Evolutionary conservation across 2,329 filamentous ascomycete species (phyloP).

Genomic region (Clonostachys sp.): DNA sequence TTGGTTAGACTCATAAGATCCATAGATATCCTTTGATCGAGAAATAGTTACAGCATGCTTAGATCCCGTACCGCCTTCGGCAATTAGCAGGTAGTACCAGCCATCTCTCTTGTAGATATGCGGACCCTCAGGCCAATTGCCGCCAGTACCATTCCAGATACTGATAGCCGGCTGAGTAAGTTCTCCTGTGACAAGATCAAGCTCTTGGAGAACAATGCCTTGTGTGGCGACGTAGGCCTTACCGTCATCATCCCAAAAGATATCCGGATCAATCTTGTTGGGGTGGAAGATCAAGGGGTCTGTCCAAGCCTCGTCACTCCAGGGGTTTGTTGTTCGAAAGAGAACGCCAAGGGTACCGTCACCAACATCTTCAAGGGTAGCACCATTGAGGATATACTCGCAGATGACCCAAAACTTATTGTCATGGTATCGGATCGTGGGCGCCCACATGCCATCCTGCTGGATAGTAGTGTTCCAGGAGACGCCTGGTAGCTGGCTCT

Average conservation of each 20-base stretch:
- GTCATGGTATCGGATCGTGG: slow-evolving; percentile 35
- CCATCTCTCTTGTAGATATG: slow-evolving; percentile 35
- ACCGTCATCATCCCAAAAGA: slow-evolving; percentile 13
- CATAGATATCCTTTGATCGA: slow-evolving; percentile 27
- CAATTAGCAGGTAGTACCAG: slow-evolving; percentile 43
- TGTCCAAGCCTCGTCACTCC: slow-evolving; percentile 29
- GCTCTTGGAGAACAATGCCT: slow-evolving; percentile 13
- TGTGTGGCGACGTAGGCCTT: slow-evolving; percentile 15
- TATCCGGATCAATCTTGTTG: slow-evolving; percentile 10
- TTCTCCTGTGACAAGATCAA: slow-evolving; percentile 27
- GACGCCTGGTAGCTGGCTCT: slow-evolving; percentile 31
- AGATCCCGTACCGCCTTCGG: slow-evolving; percentile 40
- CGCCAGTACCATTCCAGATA: slow-evolving; percentile 40
- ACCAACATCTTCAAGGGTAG: not conserved
- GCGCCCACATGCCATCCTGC: slow-evolving; percentile 37
- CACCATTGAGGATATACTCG: slow-evolving; percentile 7
- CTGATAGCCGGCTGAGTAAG: slow-evolving; percentile 22
- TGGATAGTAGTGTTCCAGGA: slow-evolving; percentile 5
- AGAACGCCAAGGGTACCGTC: slow-evolving; percentile 29
- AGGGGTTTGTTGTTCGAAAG: slow-evolving; percentile 32
- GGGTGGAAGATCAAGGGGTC: slow-evolving; percentile 16
- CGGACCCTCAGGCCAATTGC: slow-evolving; percentile 18
- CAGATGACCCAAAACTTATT: slow-evolving; percentile 36
- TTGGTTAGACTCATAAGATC: slow-evolving; percentile 33
- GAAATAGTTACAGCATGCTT: slow-evolving; percentile 37